Evolutionary conservation across 2,329 filamentous ascomycete genomes (phyloP).

Genomic region (Alternaria gaisen): DNA sequence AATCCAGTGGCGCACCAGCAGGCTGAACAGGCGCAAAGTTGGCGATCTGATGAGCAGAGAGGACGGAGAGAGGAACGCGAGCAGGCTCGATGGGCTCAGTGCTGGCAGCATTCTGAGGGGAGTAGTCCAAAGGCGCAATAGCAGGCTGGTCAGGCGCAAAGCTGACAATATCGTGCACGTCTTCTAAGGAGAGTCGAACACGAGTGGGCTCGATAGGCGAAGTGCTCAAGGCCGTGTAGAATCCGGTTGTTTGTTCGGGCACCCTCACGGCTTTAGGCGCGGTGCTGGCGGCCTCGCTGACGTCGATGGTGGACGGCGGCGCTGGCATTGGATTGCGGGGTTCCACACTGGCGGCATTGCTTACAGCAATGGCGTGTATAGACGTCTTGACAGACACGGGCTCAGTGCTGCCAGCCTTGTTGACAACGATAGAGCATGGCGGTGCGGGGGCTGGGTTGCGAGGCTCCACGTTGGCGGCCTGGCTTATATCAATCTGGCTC

Average conservation of each 20-base stretch:
- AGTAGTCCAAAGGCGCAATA: background rate
- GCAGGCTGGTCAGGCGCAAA: background rate
- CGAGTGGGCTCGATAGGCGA: constrained; percentile 1
- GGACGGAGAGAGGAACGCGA: background rate
- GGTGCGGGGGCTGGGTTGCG: background rate
- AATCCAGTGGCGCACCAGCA: background rate
- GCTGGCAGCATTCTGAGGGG: background rate
- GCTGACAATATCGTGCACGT: background rate
- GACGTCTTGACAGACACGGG: background rate
- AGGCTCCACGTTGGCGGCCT: background rate
- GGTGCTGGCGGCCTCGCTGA: background rate
- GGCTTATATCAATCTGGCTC: background rate
- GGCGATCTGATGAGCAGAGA: background rate
- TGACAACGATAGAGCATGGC: background rate
- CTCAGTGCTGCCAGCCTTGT: background rate
- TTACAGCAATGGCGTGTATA: background rate
- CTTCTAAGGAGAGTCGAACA: background rate
- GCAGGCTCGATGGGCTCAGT: constrained; percentile 1
- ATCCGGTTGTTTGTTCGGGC: background rate
- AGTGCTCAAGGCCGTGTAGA: background rate
- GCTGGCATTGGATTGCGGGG: background rate
- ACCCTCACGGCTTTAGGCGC: background rate
- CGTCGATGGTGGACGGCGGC: background rate
- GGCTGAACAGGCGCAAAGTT: background rate
- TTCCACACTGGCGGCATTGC: constrained; percentile 3